phyloP scores from a whole-genome alignment of 768 basidiomycete species.

The Piloderma croceum region DNA sequence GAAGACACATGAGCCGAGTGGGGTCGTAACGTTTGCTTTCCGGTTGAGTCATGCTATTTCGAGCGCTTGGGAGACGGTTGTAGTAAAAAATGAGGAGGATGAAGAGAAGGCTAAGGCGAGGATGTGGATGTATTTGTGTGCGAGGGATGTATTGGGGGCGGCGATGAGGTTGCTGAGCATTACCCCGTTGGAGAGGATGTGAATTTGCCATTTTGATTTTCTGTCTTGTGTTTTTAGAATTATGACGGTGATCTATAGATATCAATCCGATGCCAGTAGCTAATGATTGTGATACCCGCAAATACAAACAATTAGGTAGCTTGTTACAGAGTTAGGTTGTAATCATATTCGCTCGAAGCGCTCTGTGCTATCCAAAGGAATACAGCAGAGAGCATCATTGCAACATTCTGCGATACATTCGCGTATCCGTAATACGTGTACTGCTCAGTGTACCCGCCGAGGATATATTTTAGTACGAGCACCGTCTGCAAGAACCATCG shows the following conservation, averaged over 20 bases:
- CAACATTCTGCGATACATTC: conserved; percentile 90
- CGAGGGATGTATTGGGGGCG: conserved; percentile 82
- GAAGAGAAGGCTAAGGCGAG: conserved; percentile 73
- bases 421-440: conserved; percentile 91
- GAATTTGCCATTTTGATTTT: conserved; percentile 10
- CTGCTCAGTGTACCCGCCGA: conserved; percentile 64
- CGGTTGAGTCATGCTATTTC: conserved; percentile 83
- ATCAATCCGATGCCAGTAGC: no score
- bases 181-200: conserved; percentile 92
- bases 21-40: conserved; percentile 88
- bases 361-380: conserved; percentile 92
- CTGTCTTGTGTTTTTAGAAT: not conserved
- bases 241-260: not conserved
- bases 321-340: conserved; percentile 68
- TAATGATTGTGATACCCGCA: not conserved
- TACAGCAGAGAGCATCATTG: conserved; percentile 77
- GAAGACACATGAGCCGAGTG: conserved; percentile 82
- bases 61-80: conserved; percentile 86
- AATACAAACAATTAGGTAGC: not conserved
- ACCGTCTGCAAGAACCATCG: conserved; percentile 55
- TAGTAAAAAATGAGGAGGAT: conserved; percentile 80
- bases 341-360: conserved; percentile 84
- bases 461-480: conserved; percentile 84
- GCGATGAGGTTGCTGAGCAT: conserved; percentile 87
- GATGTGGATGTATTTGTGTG: conserved; percentile 84